Conservation (phyloP, 129 eudicot genomes). For the sunflower (Helianthus annuus) region HanXRQr2.0-SUNRISE NC_035434.2:35397289-35397788, state of each 20-base stretch:
- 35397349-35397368: conserved; percentile 67
- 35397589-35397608: conserved; percentile 44
- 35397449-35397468: conserved; percentile 13
- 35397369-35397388: conserved; percentile 47
- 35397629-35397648: conserved; percentile 29
- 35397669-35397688: conserved; percentile 40
- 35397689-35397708: conserved; percentile 33
- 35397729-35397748: conserved; percentile 52
- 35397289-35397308: conserved; percentile 48
- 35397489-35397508: conserved; percentile 40
- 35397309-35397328: conserved; percentile 51
- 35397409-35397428: conserved; percentile 30
- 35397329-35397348: conserved; percentile 48
- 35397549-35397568: conserved; percentile 47
- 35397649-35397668: conserved; percentile 55
- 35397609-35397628: conserved; percentile 33
- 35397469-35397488: conserved; percentile 6
- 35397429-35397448: conserved; percentile 36
- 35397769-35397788: conserved; percentile 8
- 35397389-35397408: conserved; percentile 44
- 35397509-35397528: conserved; percentile 49
- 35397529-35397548: conserved; percentile 71
- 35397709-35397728: conserved; percentile 33
- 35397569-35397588: conserved; percentile 29
- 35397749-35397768: conserved; percentile 36